A percentile compares a stretch with the other conserved stretches of the same genome.
These are phyloP conservation scores for Myxozyma monticola DNA, from an alignment of 805 yeast species.

Conservation along the genomic window DNA sequence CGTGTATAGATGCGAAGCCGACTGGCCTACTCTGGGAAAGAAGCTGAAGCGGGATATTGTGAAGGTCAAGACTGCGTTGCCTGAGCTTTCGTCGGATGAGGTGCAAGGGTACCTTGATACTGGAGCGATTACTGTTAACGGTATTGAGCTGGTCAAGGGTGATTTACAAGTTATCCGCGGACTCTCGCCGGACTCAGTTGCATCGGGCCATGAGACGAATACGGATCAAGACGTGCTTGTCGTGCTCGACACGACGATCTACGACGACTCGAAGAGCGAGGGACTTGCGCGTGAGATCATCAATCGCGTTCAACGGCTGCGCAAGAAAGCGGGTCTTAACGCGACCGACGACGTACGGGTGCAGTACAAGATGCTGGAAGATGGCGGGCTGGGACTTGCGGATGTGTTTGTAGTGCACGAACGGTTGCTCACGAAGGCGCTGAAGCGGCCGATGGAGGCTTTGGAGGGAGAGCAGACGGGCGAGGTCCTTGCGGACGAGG, in stretches of 20 bases:
- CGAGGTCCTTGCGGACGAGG: slow-evolving; percentile 79
- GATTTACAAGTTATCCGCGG: slow-evolving; percentile 91
- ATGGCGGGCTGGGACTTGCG: slow-evolving; percentile 61
- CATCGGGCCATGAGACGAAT: slow-evolving; percentile 80
- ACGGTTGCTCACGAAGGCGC: slow-evolving; percentile 71
- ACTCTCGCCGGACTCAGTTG: slow-evolving; percentile 55
- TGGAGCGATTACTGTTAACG: slow-evolving; percentile 83
- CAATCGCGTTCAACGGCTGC: slow-evolving; percentile 94
- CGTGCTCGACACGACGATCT: slow-evolving; percentile 81
- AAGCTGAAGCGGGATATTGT: slow-evolving; percentile 92
- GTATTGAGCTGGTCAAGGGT: slow-evolving; percentile 80
- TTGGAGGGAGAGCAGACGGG: slow-evolving; percentile 46
- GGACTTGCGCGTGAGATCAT: slow-evolving; percentile 95
- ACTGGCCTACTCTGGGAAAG: slow-evolving; percentile 98
- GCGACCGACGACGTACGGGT: slow-evolving; percentile 94
- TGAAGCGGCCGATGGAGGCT: slow-evolving; percentile 62
- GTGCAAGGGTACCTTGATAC: slow-evolving; percentile 71
- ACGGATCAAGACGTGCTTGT: slow-evolving; percentile 86
- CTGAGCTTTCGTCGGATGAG: slow-evolving; percentile 73
- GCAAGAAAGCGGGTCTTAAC: slow-evolving; percentile 93
- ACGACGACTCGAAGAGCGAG: slow-evolving; percentile 86
- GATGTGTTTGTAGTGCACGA: slow-evolving; percentile 62
- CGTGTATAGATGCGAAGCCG: slow-evolving; percentile 91
- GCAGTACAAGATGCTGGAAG: slow-evolving; percentile 66
- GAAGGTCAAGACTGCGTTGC: slow-evolving; percentile 92